These are phyloP conservation scores for Phialemonium atrogriseum DNA, from an alignment of 2,329 filamentous ascomycete species.

Conservation along the genomic window DNA sequence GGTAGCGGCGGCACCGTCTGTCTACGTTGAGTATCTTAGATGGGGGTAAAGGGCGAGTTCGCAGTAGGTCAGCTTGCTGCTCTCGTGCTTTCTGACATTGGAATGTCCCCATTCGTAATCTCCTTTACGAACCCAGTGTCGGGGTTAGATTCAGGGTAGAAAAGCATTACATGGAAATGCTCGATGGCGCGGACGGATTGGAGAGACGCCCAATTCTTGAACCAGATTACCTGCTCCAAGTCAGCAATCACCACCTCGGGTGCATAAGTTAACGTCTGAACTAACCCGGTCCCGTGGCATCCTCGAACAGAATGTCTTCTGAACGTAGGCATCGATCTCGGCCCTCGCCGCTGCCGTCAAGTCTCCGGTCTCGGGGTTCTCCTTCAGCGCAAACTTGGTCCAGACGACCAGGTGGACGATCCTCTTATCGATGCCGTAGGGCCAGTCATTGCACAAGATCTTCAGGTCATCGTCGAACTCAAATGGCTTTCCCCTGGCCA, in stretches of 20 bases:
- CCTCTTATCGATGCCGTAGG: conserved; percentile 70
- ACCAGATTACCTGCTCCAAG: conserved; percentile 51
- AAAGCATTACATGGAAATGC: conserved; percentile 93
- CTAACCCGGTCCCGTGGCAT: conserved; percentile 46
- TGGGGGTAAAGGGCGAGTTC: too few relatives aligned
- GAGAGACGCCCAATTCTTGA: conserved; percentile 79
- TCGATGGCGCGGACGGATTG: conserved; percentile 84
- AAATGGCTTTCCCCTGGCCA: conserved; percentile 30
- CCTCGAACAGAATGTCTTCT: conserved; percentile 51
- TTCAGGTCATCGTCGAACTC: conserved; percentile 50
- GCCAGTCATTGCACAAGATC: conserved; percentile 87
- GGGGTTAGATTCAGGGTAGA: conserved; percentile 63
- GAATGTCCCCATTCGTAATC: conserved; percentile 67
- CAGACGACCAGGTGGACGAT: conserved; percentile 86
- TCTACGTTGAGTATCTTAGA: too few relatives aligned
- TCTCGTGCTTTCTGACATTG: conserved; percentile 52
- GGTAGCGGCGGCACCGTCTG: too few relatives aligned
- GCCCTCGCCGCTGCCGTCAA: conserved; percentile 54
- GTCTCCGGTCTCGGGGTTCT: conserved; percentile 57
- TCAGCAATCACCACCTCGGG: conserved; percentile 6
- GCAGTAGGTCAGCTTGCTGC: too few relatives aligned
- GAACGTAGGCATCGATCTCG: conserved; percentile 64
- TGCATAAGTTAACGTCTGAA: conserved; percentile 6
- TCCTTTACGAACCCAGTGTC: conserved; percentile 59
- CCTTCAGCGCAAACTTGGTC: conserved; percentile 78